Evolutionary conservation across 202 grass and related monocot species (phyloP).

Genomic region (Brachypodium distachyon): DNA sequence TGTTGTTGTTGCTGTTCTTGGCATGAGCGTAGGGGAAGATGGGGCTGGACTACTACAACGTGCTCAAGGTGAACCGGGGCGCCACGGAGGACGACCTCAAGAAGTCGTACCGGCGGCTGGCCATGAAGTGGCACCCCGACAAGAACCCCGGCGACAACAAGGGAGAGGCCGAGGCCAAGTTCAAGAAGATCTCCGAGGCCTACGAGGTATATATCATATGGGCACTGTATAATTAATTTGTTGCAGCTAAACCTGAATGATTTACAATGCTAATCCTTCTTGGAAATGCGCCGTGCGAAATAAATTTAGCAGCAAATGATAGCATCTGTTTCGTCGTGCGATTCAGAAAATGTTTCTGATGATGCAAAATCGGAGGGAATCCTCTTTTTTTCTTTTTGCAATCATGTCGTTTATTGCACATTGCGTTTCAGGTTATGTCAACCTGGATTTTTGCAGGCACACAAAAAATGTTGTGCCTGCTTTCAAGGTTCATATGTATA

Average conservation of each 20-base stretch:
- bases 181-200: conserved; percentile 91
- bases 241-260: neutral
- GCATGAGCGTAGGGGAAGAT: conserved; percentile 46
- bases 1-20: conserved; percentile 3
- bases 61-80: conserved; percentile 76
- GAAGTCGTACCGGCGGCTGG: conserved; percentile 74
- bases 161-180: conserved; percentile 82
- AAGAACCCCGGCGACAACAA: conserved; percentile 85
- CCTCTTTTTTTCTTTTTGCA: no score
- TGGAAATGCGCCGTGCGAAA: neutral
- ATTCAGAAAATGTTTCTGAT: neutral
- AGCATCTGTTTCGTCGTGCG: neutral
- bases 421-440: neutral
- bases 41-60: conserved; percentile 92
- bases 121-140: conserved; percentile 92
- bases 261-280: neutral
- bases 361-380: no score
- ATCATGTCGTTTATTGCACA: no score
- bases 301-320: neutral
- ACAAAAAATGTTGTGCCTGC: no score
- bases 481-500: no score
- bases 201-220: no score
- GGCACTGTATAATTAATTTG: no score
- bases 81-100: conserved; percentile 84
- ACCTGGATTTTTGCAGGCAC: neutral